Evolutionary conservation across 2,329 filamentous ascomycete species (phyloP).

Genomic region (Leptographium procerum): DNA sequence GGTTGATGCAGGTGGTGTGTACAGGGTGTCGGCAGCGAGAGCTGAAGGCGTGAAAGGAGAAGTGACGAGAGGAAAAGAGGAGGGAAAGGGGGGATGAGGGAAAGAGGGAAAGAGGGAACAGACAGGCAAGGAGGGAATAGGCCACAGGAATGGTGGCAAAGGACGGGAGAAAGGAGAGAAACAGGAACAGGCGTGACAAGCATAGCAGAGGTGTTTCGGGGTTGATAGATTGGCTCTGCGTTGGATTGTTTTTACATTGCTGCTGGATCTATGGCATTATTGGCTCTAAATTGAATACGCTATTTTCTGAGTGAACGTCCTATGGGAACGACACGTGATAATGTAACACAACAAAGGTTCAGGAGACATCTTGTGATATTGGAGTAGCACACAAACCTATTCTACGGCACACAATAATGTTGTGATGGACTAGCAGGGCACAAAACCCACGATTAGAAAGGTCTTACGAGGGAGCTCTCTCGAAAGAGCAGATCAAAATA

Average conservation of each 20-base stretch:
- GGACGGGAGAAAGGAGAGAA: neutral
- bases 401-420: too few species aligned
- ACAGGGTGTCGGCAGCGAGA: slow-evolving; percentile 49
- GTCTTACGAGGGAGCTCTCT: too few species aligned
- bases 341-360: too few species aligned
- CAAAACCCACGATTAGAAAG: too few species aligned
- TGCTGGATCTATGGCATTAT: neutral
- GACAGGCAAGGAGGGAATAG: neutral
- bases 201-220: neutral
- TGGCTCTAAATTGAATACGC: neutral
- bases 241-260: neutral
- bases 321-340: neutral
- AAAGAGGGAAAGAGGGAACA: neutral
- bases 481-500: too few species aligned
- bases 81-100: neutral
- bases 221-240: neutral
- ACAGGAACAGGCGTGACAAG: neutral
- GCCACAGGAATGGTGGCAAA: too few species aligned
- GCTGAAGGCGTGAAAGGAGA: slow-evolving; percentile 37
- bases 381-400: too few species aligned
- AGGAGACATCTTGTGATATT: too few species aligned
- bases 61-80: neutral
- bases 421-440: too few species aligned
- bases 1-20: slow-evolving; percentile 43
- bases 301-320: neutral